Conservation (phyloP, 1,139 yeast species). For the Candida mesenterica region DNA sequence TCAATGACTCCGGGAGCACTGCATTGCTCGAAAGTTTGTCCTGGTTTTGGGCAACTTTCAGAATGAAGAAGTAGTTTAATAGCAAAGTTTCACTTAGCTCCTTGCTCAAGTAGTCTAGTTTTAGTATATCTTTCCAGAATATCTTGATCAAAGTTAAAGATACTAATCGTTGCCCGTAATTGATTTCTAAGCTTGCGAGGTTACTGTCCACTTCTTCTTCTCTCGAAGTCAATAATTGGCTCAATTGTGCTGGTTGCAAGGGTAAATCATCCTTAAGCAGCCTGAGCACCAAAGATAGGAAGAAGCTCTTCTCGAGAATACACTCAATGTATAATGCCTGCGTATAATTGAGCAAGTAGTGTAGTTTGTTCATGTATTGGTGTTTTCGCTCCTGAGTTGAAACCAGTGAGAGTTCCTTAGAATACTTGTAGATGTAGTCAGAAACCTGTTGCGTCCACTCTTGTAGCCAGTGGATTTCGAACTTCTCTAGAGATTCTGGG, state of each 20-base stretch:
- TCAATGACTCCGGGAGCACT: constrained; percentile 12
- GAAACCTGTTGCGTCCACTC: constrained; percentile 88
- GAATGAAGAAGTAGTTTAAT: constrained; percentile 38
- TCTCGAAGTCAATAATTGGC: constrained; percentile 10
- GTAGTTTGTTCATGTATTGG: constrained; percentile 52
- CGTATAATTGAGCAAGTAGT: constrained; percentile 57
- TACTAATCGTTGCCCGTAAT: constrained; percentile 37
- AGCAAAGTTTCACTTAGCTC: constrained; percentile 59
- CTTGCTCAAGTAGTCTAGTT: constrained; percentile 54
- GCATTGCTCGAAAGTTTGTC: constrained; percentile 6
- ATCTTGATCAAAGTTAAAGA: constrained; percentile 58
- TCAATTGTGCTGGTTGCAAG: constrained; percentile 16
- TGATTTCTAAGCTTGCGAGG: constrained; percentile 22
- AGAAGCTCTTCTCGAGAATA: constrained; percentile 58
- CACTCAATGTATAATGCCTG: constrained; percentile 68
- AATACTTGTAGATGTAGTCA: constrained; percentile 54
- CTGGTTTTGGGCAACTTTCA: constrained; percentile 11
- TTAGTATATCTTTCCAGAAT: constrained; percentile 69
- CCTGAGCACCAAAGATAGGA: constrained; percentile 62
- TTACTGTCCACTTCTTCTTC: constrained; percentile 10
- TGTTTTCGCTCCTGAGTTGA: constrained; percentile 31
- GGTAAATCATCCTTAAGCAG: constrained; percentile 57
- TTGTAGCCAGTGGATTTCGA: constrained; percentile 65
- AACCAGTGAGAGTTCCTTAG: constrained; percentile 35
- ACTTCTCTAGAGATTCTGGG: constrained; percentile 21